These are phyloP conservation scores for Dryadomyces quercivorus DNA, from an alignment of 2,329 filamentous ascomycete species.

Conservation along the genomic window DNA sequence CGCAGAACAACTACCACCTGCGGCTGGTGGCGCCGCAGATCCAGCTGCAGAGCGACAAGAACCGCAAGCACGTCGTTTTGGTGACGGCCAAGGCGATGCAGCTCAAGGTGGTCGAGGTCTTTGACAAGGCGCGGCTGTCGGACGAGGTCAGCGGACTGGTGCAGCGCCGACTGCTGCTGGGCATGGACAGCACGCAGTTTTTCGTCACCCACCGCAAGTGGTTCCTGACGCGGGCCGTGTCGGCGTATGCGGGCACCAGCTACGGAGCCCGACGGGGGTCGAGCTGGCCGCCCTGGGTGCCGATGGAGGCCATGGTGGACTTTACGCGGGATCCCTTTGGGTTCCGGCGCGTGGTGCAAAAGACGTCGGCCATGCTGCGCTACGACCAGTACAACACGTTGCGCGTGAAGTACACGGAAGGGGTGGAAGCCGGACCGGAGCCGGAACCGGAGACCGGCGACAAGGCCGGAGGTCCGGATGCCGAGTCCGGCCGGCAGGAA, in stretches of 20 bases:
- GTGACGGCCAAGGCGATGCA: conserved; percentile 97
- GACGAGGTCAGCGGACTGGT: conserved; percentile 93
- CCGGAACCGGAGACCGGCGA: conserved; percentile 19
- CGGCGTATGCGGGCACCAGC: conserved; percentile 86
- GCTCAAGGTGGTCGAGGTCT: conserved; percentile 91
- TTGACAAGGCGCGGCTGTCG: conserved; percentile 87
- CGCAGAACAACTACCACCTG: conserved; percentile 89
- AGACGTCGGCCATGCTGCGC: conserved; percentile 84
- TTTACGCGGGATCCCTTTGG: conserved; percentile 89
- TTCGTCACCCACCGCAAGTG: conserved; percentile 93
- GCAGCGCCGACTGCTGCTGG: conserved; percentile 83
- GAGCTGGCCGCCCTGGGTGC: conserved; percentile 96
- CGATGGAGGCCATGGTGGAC: conserved; percentile 97
- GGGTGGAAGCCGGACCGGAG: conserved; percentile 54
- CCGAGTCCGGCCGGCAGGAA: not conserved
- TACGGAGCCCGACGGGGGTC: conserved; percentile 79
- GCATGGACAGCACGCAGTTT: conserved; percentile 97
- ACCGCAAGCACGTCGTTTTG: conserved; percentile 91
- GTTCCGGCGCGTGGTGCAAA: conserved; percentile 95
- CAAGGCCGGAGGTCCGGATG: not conserved
- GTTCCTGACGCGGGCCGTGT: conserved; percentile 71
- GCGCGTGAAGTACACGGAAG: conserved; percentile 92
- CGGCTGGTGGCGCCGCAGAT: conserved; percentile 95
- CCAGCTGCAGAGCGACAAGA: conserved; percentile 96
- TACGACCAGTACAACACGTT: conserved; percentile 98